phyloP scores from a whole-genome alignment of 139 green algal species.

The Spirogloea muscicola region DNA sequence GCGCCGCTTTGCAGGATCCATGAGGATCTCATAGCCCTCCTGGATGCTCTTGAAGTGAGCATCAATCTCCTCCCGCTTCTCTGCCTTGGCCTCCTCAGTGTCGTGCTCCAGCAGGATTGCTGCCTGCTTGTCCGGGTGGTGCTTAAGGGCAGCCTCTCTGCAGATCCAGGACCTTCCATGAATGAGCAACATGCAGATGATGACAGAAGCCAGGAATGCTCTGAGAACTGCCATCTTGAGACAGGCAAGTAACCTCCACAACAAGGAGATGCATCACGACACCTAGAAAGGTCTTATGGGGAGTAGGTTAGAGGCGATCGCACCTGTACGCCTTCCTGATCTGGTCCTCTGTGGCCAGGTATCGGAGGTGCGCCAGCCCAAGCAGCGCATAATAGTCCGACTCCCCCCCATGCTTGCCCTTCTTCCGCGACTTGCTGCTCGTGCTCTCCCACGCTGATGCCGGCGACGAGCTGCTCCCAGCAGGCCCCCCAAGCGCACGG shows the following conservation, averaged over 20 bases:
- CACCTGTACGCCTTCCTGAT: constrained; percentile 48
- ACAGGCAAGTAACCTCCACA: too few species aligned
- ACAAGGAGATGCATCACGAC: too few species aligned
- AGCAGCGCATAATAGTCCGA: constrained; percentile 47
- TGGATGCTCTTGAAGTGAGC: constrained; percentile 83
- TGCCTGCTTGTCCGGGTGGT: constrained; percentile 88
- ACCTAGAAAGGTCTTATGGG: too few species aligned
- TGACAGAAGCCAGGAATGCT: too few species aligned
- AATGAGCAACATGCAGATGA: too few species aligned
- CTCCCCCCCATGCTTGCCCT: constrained; percentile 33
- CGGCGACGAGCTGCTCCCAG: too few species aligned
- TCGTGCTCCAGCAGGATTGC: constrained; percentile 44
- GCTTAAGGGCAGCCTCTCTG: constrained; percentile 59
- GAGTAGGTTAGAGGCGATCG: too few species aligned
- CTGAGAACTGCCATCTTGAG: too few species aligned
- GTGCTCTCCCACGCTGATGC: too few species aligned
- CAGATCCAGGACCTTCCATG: too few species aligned
- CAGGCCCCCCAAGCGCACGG: too few species aligned
- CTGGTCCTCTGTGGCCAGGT: constrained; percentile 47
- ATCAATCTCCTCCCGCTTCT: constrained; percentile 55
- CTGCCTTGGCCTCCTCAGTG: constrained; percentile 51
- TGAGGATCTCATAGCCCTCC: constrained; percentile 64
- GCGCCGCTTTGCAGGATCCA: constrained; percentile 72
- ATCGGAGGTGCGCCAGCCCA: constrained; percentile 42
- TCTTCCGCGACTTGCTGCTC: neutral